Evolutionary conservation across 257 asterid species (phyloP).

Genomic region (Marsdenia floribunda): DNA sequence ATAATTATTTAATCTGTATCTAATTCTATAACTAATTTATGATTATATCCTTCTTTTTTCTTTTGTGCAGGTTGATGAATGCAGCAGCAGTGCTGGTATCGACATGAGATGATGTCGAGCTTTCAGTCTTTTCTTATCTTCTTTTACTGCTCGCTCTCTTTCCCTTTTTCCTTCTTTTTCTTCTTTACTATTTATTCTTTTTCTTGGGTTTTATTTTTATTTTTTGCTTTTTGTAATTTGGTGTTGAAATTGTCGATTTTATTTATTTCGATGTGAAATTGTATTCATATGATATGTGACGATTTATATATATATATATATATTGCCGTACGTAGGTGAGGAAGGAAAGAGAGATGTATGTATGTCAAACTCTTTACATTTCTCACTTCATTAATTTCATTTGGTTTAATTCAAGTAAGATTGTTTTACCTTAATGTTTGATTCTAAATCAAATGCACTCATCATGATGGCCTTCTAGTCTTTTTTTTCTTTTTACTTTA

Average conservation of each 20-base stretch:
- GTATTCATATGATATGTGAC: neutral
- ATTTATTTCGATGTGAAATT: neutral
- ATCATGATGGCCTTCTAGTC: too few species aligned
- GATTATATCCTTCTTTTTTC: too few species aligned
- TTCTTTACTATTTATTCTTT: neutral
- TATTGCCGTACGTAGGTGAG: neutral
- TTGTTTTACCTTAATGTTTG: too few species aligned
- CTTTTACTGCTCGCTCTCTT: neutral
- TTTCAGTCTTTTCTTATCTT: neutral
- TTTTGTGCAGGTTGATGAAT: neutral
- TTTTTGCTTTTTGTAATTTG: too few species aligned
- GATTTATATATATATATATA: too few species aligned
- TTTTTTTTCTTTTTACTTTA: too few species aligned
- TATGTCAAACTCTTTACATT: neutral
- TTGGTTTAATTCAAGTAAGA: neutral
- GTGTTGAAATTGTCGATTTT: neutral
- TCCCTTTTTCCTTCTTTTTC: neutral
- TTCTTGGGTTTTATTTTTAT: too few species aligned
- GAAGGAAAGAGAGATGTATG: neutral
- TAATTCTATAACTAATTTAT: too few species aligned
- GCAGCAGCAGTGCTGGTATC: neutral
- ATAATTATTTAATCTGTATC: too few species aligned
- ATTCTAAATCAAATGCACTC: too few species aligned
- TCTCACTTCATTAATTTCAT: neutral
- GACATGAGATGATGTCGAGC: conserved; percentile 3